Percentiles rank a stretch among this genome's conserved stretches.
phyloP scores from a whole-genome alignment of 352 stramenopile genomes.

The Phytophthora ohioensis region DNA sequence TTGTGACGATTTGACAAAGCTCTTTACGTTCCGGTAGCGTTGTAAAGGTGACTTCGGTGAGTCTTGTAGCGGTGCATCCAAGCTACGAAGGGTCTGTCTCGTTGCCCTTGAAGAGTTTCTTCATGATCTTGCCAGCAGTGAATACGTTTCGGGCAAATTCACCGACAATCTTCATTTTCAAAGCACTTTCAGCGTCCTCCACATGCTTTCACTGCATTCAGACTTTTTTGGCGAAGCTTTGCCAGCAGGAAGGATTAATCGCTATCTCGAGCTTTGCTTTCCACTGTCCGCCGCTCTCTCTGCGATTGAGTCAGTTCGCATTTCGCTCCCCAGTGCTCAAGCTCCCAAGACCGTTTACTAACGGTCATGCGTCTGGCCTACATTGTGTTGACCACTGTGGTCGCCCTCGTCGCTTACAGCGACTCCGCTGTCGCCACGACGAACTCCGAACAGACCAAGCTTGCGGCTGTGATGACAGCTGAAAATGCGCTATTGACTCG shows the following conservation, averaged over 20 bases:
- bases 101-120: no score
- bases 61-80: no score
- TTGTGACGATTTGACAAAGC: no score
- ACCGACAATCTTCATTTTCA: no score
- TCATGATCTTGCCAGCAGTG: no score
- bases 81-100: no score
- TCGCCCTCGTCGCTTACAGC: conserved; percentile 7
- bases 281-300: not conserved
- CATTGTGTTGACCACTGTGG: conserved; percentile 6
- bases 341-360: not conserved
- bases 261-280: conserved; percentile 27
- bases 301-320: conserved; percentile 15
- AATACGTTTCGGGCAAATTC: no score
- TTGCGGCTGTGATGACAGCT: not conserved
- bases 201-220: conserved; percentile 10
- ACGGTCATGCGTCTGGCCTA: conserved; percentile 12
- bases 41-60: no score
- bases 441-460: conserved; percentile 4
- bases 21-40: no score
- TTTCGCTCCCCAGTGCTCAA: conserved; percentile 11
- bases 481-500: conserved; percentile 5
- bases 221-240: not conserved
- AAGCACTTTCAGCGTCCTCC: not conserved
- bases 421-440: conserved; percentile 4
- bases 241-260: not conserved